Conservation (phyloP, 2,329 filamentous ascomycete genomes). For the Didymella keratinophila region DNA sequence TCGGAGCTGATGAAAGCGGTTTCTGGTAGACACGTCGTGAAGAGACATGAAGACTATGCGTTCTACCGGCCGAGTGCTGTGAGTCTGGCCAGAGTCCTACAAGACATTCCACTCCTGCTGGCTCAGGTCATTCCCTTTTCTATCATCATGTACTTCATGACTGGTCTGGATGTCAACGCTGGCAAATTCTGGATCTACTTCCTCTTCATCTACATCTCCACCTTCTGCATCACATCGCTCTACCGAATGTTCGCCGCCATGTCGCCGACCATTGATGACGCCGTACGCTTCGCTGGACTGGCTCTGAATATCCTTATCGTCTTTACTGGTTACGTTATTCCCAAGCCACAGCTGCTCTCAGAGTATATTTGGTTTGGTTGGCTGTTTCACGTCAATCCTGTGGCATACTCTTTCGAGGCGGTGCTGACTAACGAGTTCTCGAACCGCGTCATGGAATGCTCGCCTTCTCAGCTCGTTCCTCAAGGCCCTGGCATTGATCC, state of each 20-base stretch:
- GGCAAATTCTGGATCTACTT: slow-evolving; percentile 73
- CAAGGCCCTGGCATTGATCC: slow-evolving; percentile 63
- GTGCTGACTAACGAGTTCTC: slow-evolving; percentile 73
- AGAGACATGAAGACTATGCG: slow-evolving; percentile 71
- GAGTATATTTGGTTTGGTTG: slow-evolving; percentile 71
- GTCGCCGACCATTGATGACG: slow-evolving; percentile 70
- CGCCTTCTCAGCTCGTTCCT: slow-evolving; percentile 66
- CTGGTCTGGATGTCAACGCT: slow-evolving; percentile 63
- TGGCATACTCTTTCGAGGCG: slow-evolving; percentile 70
- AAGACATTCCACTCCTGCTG: slow-evolving; percentile 69
- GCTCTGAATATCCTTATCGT: slow-evolving; percentile 69
- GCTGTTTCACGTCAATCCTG: slow-evolving; percentile 56
- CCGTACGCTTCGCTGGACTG: slow-evolving; percentile 70
- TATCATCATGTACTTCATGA: slow-evolving; percentile 72
- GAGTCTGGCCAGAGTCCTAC: slow-evolving; percentile 66
- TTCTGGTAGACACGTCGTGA: slow-evolving; percentile 73
- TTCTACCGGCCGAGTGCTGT: slow-evolving; percentile 75
- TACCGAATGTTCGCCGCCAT: slow-evolving; percentile 73
- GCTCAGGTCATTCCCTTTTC: slow-evolving; percentile 66
- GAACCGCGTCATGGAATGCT: slow-evolving; percentile 65
- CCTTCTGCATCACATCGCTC: slow-evolving; percentile 68
- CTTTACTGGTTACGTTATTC: slow-evolving; percentile 73
- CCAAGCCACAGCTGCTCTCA: slow-evolving; percentile 65
- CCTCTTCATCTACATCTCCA: slow-evolving; percentile 69
- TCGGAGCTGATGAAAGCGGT: slow-evolving; percentile 82